These are phyloP conservation scores for Gleditsia sinensis DNA, from an alignment of 306 rosid genomes.

Conservation along the genomic window DNA sequence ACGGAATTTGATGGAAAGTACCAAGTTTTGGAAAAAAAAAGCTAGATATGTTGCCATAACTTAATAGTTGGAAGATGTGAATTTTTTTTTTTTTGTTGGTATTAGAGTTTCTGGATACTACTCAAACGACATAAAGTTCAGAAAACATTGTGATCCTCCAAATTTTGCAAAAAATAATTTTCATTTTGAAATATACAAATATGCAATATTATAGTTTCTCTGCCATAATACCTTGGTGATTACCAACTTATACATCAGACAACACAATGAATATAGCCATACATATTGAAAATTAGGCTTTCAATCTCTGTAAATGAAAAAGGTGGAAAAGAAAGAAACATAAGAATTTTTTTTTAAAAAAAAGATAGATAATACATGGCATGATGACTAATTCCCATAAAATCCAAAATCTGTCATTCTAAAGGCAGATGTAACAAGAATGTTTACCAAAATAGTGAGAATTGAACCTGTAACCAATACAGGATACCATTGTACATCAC, in stretches of 20 bases:
- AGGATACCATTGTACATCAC: conserved; percentile 43
- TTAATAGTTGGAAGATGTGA: neutral
- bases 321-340: neutral
- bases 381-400: conserved; percentile 21
- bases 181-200: neutral
- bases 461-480: conserved; percentile 56
- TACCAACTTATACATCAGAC: conserved; percentile 9
- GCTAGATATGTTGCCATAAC: neutral
- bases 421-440: conserved; percentile 24
- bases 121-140: conserved; percentile 8
- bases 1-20: neutral
- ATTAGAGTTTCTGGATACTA: neutral
- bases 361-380: neutral
- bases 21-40: neutral
- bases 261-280: neutral
- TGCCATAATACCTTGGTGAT: neutral
- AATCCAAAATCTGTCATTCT: neutral
- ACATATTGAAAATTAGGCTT: neutral
- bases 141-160: neutral
- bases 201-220: conserved; percentile 14
- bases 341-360: too few species aligned
- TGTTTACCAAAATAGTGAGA: conserved; percentile 74
- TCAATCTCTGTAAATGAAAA: conserved; percentile 11
- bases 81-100: neutral
- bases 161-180: neutral